Evolutionary conservation across 139 green algal genomes (phyloP), one percentile per base, ranked within the genome.

Genomic region (Edaphochlamys debaryana): DNA sequence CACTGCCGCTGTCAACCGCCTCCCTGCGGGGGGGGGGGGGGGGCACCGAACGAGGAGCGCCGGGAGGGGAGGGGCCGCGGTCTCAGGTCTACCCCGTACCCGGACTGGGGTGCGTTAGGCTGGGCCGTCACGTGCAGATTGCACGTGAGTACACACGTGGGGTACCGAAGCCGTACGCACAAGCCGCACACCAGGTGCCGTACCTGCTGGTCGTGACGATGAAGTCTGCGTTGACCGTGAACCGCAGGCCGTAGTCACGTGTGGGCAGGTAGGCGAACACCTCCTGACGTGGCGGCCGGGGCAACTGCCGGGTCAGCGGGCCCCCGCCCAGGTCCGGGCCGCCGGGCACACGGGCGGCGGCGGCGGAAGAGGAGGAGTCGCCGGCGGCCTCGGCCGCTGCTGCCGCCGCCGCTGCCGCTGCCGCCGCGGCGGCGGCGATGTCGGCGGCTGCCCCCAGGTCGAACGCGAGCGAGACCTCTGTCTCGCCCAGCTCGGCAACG

Each of bases 201-300:
- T 29, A 80, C 73, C 73, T 69, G 73, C 73, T 80, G 37, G 73
- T 80, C 27, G 54, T 80, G 27, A 80, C 73, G 29, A 80, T 69
- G 73, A 80, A 80, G 56, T 80, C 73, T 0, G 73, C 73, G 29
- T 80, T 80, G 29, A 91, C 76, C 38, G 90, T 79, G 69, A 93
- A 90, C 0, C 82, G 73, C 67, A 91, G 73, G 1, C 89, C 89
- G 66, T 93, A 93, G 50, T 69, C 77, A 29, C 84, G 71, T 7
- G 90, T 78, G 5, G 89, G 89, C 56, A 93, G 84, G 72, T 87
- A 93, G 0, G 89, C 87, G 80, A 86, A 91, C 78, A 91, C 89
- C 27, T 84, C 56, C 56, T 69, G 56, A 4, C 3, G 63, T 9
- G 6, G 62, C 62, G 13, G 52, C 52, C 19, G 52, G 15, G 13